Evolutionary conservation across 495 filamentous ascomycete species (phyloP), one percentile per base, ranked within the genome.

Genomic region (Cercophora sp.): DNA sequence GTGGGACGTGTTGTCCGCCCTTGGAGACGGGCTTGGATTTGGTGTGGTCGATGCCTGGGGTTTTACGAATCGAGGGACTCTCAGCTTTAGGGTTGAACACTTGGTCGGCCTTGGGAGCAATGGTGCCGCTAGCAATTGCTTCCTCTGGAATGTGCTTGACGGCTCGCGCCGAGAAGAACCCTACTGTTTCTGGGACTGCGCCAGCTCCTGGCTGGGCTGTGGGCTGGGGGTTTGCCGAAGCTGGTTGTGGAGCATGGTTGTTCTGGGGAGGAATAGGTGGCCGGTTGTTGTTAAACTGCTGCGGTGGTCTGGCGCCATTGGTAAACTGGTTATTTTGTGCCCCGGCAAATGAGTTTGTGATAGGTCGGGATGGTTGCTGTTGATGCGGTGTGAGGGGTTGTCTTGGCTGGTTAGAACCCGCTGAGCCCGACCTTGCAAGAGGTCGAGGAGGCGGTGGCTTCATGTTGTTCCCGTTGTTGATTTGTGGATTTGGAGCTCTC

Each of bases 11-110:
- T 45, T 79, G 57, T 3, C 70, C 63, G 16, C 64, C 68, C 41
- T 69, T 79, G 2, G 70, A 73, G 0, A 94, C 72, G 0, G 88
- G 85, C 29, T 82, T 80, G 23, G 81, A 86, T 48, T 81, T 85
- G 22, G 72, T 82, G 58, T 93, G 88, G 56, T 96, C 89, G 40
- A 96, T 78, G n/a, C 91, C 91, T 0, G 86, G 84, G 3, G 91
- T 96, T 61, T 92, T 90, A 25, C 88, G 84, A 52, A 96, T 92
- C 0, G 88, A 90, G 0, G 91, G 88, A 54, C 86, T 91, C 57
- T 95, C 89, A 4, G 83, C 77, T 49, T 85, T 81, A 2, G 89
- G 89, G 62, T 96, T 88, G 68, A 96, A 96, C 42, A 74, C 72
- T 4, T 80, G 78, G 6, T 77, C 77, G 13, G 59, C 66, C 29